These are phyloP conservation scores for Candida hispaniensis DNA, from an alignment of 805 yeast genomes.

Conservation along the genomic window DNA sequence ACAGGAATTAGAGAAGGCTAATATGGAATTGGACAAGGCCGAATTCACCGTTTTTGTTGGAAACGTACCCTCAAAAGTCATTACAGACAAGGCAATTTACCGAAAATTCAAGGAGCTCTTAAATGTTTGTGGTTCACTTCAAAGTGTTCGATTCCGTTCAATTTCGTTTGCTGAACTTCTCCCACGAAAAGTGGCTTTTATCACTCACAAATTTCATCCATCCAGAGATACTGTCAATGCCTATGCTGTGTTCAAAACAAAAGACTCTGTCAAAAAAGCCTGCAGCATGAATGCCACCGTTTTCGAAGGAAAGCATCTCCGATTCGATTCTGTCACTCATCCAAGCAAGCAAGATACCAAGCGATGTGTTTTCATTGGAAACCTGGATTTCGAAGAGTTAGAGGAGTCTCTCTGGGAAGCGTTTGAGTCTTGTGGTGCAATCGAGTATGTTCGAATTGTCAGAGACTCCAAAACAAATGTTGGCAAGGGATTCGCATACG, in stretches of 20 bases:
- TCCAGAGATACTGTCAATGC: constrained; percentile 77
- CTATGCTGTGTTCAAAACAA: constrained; percentile 61
- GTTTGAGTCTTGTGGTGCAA: constrained; percentile 56
- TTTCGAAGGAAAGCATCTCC: constrained; percentile 62
- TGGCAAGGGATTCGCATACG: constrained; percentile 96
- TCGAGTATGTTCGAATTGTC: constrained; percentile 81
- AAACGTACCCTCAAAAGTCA: constrained; percentile 57
- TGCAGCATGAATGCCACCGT: constrained; percentile 51
- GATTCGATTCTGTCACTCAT: constrained; percentile 89
- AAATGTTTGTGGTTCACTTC: constrained; percentile 38
- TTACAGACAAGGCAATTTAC: constrained; percentile 49
- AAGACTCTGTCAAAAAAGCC: constrained; percentile 38
- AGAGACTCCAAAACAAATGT: constrained; percentile 89
- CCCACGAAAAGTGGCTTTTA: constrained; percentile 87
- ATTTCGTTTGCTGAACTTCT: constrained; percentile 77
- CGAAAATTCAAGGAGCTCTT: constrained; percentile 61
- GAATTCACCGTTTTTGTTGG: constrained; percentile 83
- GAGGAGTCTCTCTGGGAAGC: constrained; percentile 85
- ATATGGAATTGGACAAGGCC: constrained; percentile 71
- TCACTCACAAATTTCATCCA: constrained; percentile 64
- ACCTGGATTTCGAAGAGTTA: constrained; percentile 81
- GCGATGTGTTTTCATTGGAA: constrained; percentile 83
- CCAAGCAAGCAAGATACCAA: constrained; percentile 79
- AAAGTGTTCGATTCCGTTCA: constrained; percentile 82
- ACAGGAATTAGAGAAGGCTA: constrained; percentile 38